Evolutionary conservation across 1,284 basidiomycete genomes (phyloP), one percentile per base, ranked within the genome.

Genomic region (Ceratobasidium sp.): DNA sequence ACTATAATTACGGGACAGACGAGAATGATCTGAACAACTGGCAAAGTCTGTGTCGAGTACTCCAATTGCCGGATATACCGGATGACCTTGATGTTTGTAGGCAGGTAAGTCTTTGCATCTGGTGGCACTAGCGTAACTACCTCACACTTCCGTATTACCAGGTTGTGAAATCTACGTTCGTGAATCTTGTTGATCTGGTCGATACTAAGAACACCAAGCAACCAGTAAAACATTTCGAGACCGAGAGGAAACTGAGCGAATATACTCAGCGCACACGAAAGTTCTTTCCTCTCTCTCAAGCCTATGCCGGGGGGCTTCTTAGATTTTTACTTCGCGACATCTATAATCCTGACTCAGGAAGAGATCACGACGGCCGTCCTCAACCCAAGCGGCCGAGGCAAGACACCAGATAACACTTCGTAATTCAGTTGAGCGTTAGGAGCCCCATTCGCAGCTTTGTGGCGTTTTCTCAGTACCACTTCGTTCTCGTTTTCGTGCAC

Each of bases 221-320:
- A 7, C 71, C 71, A 33, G 60, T 73, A 12, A n/a, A 20, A 81
- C 83, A 28, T 80, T 46, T 0, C 26, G 85, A 56, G 0, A 82
- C 84, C 3, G 85, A 84, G 28, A 33, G 78, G 0, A 82, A 81
- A 12, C 83, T 88, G 3, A 84, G 83, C 26, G 3, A 60, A 10
- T 89, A 88, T 77, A 87, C 86, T 0, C 80, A 46, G 28, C 18
- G 15, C 18, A 82, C 70, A 1, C 66, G 80, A 12, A 85, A 84
- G 76, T 85, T 83, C 79, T 88, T 87, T 77, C 88, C 88, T 0
- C 83, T 81, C 26, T 80, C 85, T 26, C 83, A 85, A 44, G 85
- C 84, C 4, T 81, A 85, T 61, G 85, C 86, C 0, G 87, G 87
- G 9, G 85, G 85, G 26, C 80, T 89, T 3, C 82, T 89, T 46